These are phyloP conservation scores for Aquanectria penicillioides DNA, from an alignment of 2,329 filamentous ascomycete genomes.

Conservation along the genomic window DNA sequence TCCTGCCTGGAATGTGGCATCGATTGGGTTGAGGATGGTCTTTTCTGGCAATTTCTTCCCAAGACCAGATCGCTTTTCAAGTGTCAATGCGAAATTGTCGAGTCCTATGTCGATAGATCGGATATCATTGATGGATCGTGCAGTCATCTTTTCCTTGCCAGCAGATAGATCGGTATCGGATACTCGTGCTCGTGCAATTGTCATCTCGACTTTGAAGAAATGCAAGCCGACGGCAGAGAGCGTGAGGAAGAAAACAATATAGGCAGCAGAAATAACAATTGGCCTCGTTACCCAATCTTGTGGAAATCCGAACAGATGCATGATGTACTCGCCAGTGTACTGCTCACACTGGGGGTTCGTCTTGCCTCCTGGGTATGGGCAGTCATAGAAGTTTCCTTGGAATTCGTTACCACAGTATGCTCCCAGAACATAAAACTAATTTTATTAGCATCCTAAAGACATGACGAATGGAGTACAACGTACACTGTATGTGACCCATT, in stretches of 20 bases:
- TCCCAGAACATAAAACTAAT: constrained; percentile 75
- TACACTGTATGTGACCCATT: constrained; percentile 71
- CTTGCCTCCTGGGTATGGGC: constrained; percentile 70
- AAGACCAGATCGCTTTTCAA: constrained; percentile 68
- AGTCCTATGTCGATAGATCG: constrained; percentile 73
- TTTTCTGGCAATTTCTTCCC: constrained; percentile 64
- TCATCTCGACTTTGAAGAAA: constrained; percentile 74
- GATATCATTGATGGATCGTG: constrained; percentile 60
- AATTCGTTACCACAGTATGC: constrained; percentile 80
- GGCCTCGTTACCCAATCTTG: constrained; percentile 73
- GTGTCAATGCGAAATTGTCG: constrained; percentile 69
- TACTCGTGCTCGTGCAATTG: constrained; percentile 70
- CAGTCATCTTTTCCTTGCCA: constrained; percentile 75
- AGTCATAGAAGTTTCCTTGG: constrained; percentile 76
- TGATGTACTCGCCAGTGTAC: constrained; percentile 76
- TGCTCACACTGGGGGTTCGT: constrained; percentile 72
- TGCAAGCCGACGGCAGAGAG: constrained; percentile 70
- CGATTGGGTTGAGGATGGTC: constrained; percentile 74
- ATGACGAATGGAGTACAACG: constrained; percentile 30
- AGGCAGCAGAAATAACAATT: constrained; percentile 70
- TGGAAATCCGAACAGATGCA: constrained; percentile 75
- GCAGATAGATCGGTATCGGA: constrained; percentile 71
- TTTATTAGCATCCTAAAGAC: constrained; percentile 23
- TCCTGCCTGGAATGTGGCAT: constrained; percentile 73
- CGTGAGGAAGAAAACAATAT: constrained; percentile 70